Conservation (phyloP, 352 stramenopile genomes). For the Aphanomyces invadans region DNA sequence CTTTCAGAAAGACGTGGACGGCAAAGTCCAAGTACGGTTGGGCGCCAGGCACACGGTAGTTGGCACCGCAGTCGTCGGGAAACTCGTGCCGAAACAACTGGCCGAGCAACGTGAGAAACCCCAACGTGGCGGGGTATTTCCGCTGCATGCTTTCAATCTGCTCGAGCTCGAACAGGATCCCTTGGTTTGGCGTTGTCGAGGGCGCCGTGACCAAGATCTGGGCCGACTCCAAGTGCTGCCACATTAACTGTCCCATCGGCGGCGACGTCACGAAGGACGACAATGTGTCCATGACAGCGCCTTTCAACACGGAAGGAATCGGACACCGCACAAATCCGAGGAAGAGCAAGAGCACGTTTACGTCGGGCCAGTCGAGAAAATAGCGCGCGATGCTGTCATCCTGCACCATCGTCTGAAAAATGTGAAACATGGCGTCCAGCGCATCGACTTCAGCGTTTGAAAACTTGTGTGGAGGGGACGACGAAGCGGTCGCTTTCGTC, state of each 20-base stretch:
- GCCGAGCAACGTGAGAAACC: conserved; percentile 63
- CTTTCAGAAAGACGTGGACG: conserved; percentile 75
- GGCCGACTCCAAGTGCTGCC: conserved; percentile 73
- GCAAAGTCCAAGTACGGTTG: conserved; percentile 83
- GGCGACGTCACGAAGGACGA: conserved; percentile 63
- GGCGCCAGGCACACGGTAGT: conserved; percentile 50
- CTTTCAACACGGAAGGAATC: conserved; percentile 77
- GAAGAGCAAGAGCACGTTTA: conserved; percentile 73
- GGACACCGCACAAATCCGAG: conserved; percentile 75
- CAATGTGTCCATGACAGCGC: conserved; percentile 78
- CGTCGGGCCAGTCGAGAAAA: conserved; percentile 84
- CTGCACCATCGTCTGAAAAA: conserved; percentile 70
- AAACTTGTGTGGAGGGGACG: neutral
- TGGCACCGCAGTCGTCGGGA: conserved; percentile 6
- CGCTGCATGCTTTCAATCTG: conserved; percentile 68
- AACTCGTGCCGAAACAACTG: conserved; percentile 49
- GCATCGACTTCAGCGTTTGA: conserved; percentile 60
- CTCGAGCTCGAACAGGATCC: conserved; percentile 80
- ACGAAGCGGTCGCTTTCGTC: neutral
- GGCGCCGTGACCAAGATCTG: conserved; percentile 75
- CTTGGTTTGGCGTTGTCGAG: conserved; percentile 46
- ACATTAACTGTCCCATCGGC: conserved; percentile 75
- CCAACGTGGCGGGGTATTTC: conserved; percentile 68
- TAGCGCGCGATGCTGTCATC: conserved; percentile 67
- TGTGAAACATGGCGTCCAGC: conserved; percentile 65